Percentiles rank a stretch among this genome's conserved stretches.
These are phyloP conservation scores for Hyaloraphidium curvatum DNA, from an alignment of 192 early-diverging fungal genomes.

Conservation along the genomic window DNA sequence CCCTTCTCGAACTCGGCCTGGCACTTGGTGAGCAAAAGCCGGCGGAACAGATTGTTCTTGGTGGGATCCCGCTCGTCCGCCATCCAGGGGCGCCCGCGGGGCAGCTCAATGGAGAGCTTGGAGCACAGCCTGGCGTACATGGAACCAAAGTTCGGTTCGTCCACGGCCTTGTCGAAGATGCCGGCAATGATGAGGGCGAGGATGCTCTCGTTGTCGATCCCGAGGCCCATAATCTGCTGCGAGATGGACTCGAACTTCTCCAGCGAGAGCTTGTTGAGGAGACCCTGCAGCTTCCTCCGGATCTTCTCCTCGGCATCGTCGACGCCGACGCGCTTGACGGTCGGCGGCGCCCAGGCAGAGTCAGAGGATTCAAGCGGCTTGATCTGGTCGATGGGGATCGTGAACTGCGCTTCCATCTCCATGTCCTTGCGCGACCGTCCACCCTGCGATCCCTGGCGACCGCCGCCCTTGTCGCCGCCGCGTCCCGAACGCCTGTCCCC, in stretches of 20 bases:
- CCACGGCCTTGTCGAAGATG: conserved; percentile 88
- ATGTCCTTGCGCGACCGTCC: conserved; percentile 12
- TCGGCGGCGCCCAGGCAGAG: conserved; percentile 57
- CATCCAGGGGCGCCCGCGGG: conserved; percentile 35
- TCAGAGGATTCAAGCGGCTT: conserved; percentile 64
- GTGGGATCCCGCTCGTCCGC: conserved; percentile 27
- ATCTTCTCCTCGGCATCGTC: conserved; percentile 20
- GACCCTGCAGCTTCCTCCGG: conserved; percentile 52
- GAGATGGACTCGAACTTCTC: conserved; percentile 85
- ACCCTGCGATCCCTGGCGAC: conserved; percentile 11
- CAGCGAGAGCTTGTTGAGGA: conserved; percentile 91
- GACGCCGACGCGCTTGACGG: conserved; percentile 9
- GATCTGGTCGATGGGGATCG: conserved; percentile 35
- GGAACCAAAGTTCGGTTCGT: conserved; percentile 74
- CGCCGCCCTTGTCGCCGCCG: conserved; percentile 34
- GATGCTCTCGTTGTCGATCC: conserved; percentile 39
- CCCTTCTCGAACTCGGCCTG: conserved; percentile 87
- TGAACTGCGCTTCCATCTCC: conserved; percentile 15
- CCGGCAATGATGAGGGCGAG: conserved; percentile 62
- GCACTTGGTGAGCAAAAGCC: conserved; percentile 76
- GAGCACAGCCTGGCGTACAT: conserved; percentile 82
- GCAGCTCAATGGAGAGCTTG: conserved; percentile 35
- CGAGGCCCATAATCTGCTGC: conserved; percentile 64
- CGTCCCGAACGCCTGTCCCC: conserved; percentile 27
- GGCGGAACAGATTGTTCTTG: conserved; percentile 65